These are phyloP conservation scores for Solanum etuberosum DNA, from an alignment of 257 asterid species.

Conservation along the genomic window DNA sequence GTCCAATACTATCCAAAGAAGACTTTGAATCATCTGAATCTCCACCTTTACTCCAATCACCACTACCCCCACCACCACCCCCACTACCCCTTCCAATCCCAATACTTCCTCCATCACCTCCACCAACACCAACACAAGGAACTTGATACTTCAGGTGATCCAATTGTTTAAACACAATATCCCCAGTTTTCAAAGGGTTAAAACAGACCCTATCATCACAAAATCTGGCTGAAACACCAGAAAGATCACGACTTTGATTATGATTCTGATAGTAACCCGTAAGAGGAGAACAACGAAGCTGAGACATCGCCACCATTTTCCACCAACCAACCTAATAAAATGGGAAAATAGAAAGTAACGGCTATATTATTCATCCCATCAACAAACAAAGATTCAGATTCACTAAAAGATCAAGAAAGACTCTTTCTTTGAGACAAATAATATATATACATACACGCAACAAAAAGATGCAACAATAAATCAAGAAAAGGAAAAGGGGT, in stretches of 20 bases:
- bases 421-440: not conserved
- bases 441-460: not conserved
- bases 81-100: not conserved
- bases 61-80: conserved; percentile 27
- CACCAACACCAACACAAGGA: conserved; percentile 11
- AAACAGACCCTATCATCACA: not conserved
- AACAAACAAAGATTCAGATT: not conserved
- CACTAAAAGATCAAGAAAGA: not conserved
- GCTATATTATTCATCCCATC: not conserved
- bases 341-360: not conserved
- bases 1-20: conserved; percentile 43
- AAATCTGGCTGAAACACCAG: not conserved
- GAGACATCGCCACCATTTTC: conserved; percentile 20
- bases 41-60: conserved; percentile 32
- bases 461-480: not conserved
- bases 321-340: not conserved
- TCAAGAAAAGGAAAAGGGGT: not conserved
- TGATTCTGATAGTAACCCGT: not conserved
- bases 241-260: conserved; percentile 1
- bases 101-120: conserved; percentile 7
- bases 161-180: not conserved
- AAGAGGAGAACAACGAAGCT: conserved; percentile 21
- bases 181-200: not conserved
- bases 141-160: not conserved
- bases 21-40: conserved; percentile 35